These are phyloP conservation scores for Podospora pseudocomata DNA, from an alignment of 495 filamentous ascomycete species.

Conservation along the genomic window DNA sequence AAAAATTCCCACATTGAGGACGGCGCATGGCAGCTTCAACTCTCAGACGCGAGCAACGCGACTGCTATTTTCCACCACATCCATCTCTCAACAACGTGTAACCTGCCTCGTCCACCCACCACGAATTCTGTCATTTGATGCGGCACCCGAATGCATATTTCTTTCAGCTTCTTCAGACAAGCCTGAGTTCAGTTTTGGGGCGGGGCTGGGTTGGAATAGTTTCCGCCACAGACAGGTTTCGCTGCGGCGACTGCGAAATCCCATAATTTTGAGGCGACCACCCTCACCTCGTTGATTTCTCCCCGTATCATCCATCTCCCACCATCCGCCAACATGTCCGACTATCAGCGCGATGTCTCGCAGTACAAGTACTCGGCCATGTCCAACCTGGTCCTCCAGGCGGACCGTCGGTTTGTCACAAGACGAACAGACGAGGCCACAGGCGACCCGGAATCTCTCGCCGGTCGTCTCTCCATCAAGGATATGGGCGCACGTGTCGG, in stretches of 20 bases:
- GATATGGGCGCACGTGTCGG: conserved; percentile 88
- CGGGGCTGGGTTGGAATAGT: conserved; percentile 16
- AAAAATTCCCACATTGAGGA: not conserved
- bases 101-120: not conserved
- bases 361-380: conserved; percentile 99
- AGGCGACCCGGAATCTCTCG: conserved; percentile 95
- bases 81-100: conserved; percentile 6
- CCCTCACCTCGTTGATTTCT: not conserved
- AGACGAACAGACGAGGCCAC: conserved; percentile 90
- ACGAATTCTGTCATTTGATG: conserved; percentile 20
- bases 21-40: not conserved
- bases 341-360: conserved; percentile 81
- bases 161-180: conserved; percentile 12
- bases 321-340: conserved; percentile 60
- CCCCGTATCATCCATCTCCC: not conserved
- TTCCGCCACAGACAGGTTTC: conserved; percentile 13
- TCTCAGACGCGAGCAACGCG: not conserved
- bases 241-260: not conserved
- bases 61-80: conserved; percentile 11
- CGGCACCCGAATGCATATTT: conserved; percentile 9
- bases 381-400: conserved; percentile 99
- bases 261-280: not conserved
- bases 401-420: conserved; percentile 92
- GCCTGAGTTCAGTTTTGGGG: conserved; percentile 21
- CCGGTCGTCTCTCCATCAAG: conserved; percentile 83